Conservation (phyloP, 1,139 yeast species). For the Geotrichum klebahnii region DNA sequence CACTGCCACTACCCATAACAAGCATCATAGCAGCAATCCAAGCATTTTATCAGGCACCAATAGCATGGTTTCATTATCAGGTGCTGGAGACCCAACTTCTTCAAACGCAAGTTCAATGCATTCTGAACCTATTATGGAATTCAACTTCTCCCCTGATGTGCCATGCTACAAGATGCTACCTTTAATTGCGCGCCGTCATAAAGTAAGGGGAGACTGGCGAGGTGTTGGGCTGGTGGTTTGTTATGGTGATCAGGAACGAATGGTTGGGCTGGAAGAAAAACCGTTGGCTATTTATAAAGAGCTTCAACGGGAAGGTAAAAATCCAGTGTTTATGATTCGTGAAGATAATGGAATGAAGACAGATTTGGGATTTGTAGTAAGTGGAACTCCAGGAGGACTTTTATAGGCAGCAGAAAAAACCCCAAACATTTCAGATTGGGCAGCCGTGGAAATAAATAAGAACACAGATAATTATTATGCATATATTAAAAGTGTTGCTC, state of each 20-base stretch:
- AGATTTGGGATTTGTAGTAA: slow-evolving; percentile 32
- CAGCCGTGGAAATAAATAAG: too few relatives aligned
- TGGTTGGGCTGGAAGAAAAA: slow-evolving; percentile 76
- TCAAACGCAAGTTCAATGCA: not conserved
- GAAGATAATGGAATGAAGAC: slow-evolving; percentile 54
- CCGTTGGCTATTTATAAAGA: slow-evolving; percentile 86
- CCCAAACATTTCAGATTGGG: too few relatives aligned
- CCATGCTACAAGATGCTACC: slow-evolving; percentile 86
- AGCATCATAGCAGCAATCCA: not conserved
- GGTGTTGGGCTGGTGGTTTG: slow-evolving; percentile 77
- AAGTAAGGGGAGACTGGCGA: slow-evolving; percentile 62
- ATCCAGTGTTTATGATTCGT: slow-evolving; percentile 89
- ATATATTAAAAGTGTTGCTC: too few relatives aligned
- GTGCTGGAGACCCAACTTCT: not conserved
- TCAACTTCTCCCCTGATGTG: slow-evolving; percentile 50
- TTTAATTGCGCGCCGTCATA: slow-evolving; percentile 84
- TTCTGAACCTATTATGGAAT: slow-evolving; percentile 18
- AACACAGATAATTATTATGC: too few relatives aligned
- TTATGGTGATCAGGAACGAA: slow-evolving; percentile 88
- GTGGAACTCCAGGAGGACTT: slow-evolving; percentile 40
- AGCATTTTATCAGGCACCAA: not conserved
- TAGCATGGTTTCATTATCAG: not conserved
- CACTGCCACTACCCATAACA: too few relatives aligned
- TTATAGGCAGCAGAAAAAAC: slow-evolving; percentile 22
- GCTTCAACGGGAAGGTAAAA: slow-evolving; percentile 77